Conservation (phyloP, 2,329 filamentous ascomycete genomes). For the Nemania sp. region DNA sequence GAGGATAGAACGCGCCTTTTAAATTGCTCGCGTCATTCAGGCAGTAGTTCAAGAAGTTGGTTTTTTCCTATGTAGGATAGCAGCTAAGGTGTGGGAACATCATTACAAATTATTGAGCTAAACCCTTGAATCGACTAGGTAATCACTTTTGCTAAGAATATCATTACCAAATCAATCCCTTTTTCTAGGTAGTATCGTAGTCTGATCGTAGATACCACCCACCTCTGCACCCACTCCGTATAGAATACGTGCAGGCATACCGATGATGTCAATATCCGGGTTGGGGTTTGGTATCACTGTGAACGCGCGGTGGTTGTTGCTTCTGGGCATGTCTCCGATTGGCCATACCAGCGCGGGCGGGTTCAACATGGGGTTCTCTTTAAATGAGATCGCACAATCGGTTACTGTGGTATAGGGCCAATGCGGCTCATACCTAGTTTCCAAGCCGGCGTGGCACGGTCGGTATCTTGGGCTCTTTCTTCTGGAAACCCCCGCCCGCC, state of each 20-base stretch:
- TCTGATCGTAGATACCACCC: neutral
- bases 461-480: neutral
- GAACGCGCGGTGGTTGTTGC: neutral
- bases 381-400: neutral
- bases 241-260: no score
- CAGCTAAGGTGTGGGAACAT: neutral
- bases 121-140: neutral
- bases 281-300: no score
- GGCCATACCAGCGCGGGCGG: neutral
- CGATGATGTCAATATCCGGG: no score
- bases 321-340: constrained; percentile 5
- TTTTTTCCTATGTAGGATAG: no score
- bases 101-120: neutral
- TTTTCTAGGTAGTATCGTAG: neutral
- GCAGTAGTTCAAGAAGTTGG: no score
- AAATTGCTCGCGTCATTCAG: no score
- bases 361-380: neutral
- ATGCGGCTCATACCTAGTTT: neutral
- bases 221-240: neutral
- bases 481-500: neutral
- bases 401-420: neutral
- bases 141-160: neutral
- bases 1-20: no score
- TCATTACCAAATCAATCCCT: neutral
- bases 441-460: neutral